Base-by-base conservation (phyloP, 2,329 filamentous ascomycete species). In the Alternaria dauci region DNA sequence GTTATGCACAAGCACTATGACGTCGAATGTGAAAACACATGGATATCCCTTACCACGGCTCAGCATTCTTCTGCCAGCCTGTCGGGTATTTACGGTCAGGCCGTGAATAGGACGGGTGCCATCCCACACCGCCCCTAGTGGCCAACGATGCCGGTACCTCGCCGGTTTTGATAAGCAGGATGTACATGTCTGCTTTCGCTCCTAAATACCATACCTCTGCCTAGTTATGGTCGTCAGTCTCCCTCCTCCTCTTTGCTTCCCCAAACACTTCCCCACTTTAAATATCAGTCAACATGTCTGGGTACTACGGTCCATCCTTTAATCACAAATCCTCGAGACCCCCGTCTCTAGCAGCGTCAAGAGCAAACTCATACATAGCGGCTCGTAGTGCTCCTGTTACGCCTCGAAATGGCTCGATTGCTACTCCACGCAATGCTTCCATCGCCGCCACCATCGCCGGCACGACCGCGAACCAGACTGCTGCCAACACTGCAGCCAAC, bases 291-390 rank as follows among this genome's bases (percentile, higher is more conserved):
- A 55, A 52, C 14, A 66, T 66, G 63, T 66, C 63, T 50, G 63
- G 63, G n/a, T 66, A 66, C 48, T 66, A 66, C 32, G 63, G 63
- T n/a, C 63, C 63, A 25, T 66, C 63, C n/a, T 66, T 66, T 50
- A 46, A 63, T 47, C 55, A 42, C 26, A 59, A 47, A 4, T 56
- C 57, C 4, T 66, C 63, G 2, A 60, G 63, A 38, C 63, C 63
- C 14, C 54, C 57, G 11, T 66, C 63, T 44, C 46, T 66, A 34
- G 63, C 58, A 59, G 63, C 63, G 18, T 66, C 63, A 14, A 61
- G 61, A 53, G 63, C 63, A 2, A 66, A 66, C 44, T 66, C 63
- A 5, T 66, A 63, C 44, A 57, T 52, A 57, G 59, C 52, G 11
- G 43, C 59, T 52, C 59, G 53, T 20, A 63, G 57, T 41, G 57